phyloP scores from a whole-genome alignment of 257 asterid genomes.

The Scutellaria barbata region DNA sequence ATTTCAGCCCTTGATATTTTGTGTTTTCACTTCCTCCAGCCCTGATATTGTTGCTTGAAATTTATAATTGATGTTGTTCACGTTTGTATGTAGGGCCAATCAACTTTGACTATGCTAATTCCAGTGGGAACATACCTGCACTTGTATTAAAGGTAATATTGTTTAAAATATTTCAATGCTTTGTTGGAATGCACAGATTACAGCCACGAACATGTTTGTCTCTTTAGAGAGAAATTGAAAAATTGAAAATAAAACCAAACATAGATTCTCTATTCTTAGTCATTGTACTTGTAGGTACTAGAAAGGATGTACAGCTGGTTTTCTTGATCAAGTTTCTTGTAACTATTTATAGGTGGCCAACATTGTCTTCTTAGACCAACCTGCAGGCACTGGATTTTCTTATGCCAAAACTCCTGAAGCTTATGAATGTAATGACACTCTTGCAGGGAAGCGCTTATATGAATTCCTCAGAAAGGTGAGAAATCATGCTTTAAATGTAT shows the following conservation, averaged over 20 bases:
- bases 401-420: slow-evolving; percentile 38
- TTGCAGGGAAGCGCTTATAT: slow-evolving; percentile 21
- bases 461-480: slow-evolving; percentile 42
- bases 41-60: no score
- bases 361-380: slow-evolving; percentile 44
- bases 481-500: neutral
- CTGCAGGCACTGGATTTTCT: slow-evolving; percentile 48
- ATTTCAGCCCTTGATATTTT: no score
- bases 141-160: slow-evolving; percentile 44
- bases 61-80: neutral
- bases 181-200: neutral
- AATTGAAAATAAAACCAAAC: no score
- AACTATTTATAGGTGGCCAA: slow-evolving; percentile 38
- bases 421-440: slow-evolving; percentile 31
- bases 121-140: slow-evolving; percentile 41
- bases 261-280: no score
- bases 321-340: neutral
- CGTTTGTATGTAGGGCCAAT: slow-evolving; percentile 44
- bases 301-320: neutral
- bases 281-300: no score
- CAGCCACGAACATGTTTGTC: no score
- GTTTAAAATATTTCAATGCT: neutral
- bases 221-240: no score
- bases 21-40: no score
- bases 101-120: slow-evolving; percentile 36